Base-by-base conservation (phyloP, 2,329 filamentous ascomycete genomes). In the Epichloe typhina region DNA sequence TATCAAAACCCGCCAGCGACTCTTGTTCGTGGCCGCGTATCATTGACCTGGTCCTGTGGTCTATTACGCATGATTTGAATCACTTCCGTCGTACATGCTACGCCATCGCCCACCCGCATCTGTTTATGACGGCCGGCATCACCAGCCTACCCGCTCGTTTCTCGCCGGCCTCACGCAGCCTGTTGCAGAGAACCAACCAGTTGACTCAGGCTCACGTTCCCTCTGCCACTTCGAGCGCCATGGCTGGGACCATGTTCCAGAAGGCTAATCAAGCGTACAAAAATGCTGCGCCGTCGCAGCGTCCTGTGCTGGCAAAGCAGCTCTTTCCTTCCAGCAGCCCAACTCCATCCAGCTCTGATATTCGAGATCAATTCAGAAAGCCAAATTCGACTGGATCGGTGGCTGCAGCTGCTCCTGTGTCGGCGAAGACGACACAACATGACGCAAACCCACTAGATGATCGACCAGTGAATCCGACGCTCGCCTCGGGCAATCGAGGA, bases 241-340 rank as follows among this genome's bases (percentile, higher is more conserved):
- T 45, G 23, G 37, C 43, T 9, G 36, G 45, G 17, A 51, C 36
- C 41, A 57, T 57, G 56, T 52, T 56, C 19, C 50, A 50, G 42
- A 53, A 55, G 36, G 56, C 54, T 15, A 46, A 39, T n/a, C 50
- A 52, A 42, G 38, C 36, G 21, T 50, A 48, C 45, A 51, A 53
- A 33, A 50, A 49, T 17, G 44, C 51, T 64, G 68, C 70, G 53
- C 66, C 64, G 50, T 58, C 62, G 54, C 59, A 66, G 9, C 65
- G 65, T 47, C 56, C 60, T 8, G 56, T 62, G 46, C 61, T 76
- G 42, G 64, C 69, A 4, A 79, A 80, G 61, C 70, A 76, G 52
- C 66, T 77, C 15, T 78, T 82, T 55, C 72, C 77, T 4, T 80
- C 79, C 1, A 81, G 75, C 63, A 80, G 73, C 56, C 74, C 76